phyloP scores from a whole-genome alignment of 2,329 filamentous ascomycete species.

The Didymella lethalis region DNA sequence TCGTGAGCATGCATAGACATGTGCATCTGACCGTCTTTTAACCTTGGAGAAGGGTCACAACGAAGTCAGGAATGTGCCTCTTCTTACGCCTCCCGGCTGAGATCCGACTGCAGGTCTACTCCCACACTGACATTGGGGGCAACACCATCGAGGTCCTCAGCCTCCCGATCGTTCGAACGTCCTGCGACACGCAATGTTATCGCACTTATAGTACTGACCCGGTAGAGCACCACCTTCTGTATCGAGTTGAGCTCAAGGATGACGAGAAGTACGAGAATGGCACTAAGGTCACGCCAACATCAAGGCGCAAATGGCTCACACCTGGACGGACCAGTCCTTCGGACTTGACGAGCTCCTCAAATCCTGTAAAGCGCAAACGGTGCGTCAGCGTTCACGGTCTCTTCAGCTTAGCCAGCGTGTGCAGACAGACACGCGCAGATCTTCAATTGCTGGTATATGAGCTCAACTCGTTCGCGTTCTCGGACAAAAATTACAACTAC shows the following conservation, averaged over 20 bases:
- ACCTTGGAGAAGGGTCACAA: not conserved
- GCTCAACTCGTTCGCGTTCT: slow-evolving; percentile 7
- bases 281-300: not conserved
- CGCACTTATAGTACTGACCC: not conserved
- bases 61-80: not conserved
- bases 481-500: slow-evolving; percentile 2
- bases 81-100: not conserved
- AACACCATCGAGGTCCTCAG: not conserved
- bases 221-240: not conserved
- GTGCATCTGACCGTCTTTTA: not conserved
- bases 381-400: slow-evolving; percentile 11
- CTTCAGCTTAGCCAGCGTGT: slow-evolving; percentile 5
- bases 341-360: not conserved
- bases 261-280: not conserved
- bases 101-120: not conserved
- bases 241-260: not conserved
- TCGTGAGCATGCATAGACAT: not conserved
- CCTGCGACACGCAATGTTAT: not conserved
- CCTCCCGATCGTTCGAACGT: not conserved
- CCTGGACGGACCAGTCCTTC: not conserved
- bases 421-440: slow-evolving; percentile 4
- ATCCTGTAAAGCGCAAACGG: not conserved
- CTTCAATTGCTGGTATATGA: slow-evolving; percentile 1
- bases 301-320: not conserved
- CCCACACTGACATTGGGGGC: not conserved